phyloP scores from a whole-genome alignment of 176 grass and related monocot genomes.

The Raddia guianensis region DNA sequence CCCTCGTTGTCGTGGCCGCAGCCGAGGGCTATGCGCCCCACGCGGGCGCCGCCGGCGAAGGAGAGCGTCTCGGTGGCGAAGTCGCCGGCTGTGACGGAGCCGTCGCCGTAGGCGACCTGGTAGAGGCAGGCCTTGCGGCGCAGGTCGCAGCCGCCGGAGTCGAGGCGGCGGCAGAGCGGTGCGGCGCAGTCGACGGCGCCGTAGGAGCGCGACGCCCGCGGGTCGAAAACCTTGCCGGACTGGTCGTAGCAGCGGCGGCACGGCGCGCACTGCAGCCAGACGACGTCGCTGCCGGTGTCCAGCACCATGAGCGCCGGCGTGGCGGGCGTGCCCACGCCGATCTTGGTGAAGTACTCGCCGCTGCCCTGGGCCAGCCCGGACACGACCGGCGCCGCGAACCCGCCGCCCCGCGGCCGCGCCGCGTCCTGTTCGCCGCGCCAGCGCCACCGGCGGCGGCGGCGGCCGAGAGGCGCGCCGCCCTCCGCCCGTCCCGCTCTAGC shows the following conservation, averaged over 20 bases:
- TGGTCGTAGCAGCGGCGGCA: constrained; percentile 90
- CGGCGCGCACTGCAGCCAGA: constrained; percentile 89
- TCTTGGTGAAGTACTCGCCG: constrained; percentile 91
- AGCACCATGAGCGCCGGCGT: constrained; percentile 81
- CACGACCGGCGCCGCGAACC: constrained; percentile 60
- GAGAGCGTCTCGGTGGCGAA: constrained; percentile 85
- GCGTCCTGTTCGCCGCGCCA: constrained; percentile 34
- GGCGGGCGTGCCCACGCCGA: constrained; percentile 79
- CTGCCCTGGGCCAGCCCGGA: constrained; percentile 88
- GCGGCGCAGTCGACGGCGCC: constrained; percentile 58
- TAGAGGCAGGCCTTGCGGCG: constrained; percentile 75
- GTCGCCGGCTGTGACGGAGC: constrained; percentile 78
- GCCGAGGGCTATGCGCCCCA: constrained; percentile 67
- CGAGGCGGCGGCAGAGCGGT: constrained; percentile 68
- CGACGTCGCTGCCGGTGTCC: constrained; percentile 90
- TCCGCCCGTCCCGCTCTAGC: constrained; percentile 38
- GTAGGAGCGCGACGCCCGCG: constrained; percentile 71
- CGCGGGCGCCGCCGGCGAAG: constrained; percentile 69
- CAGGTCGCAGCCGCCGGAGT: constrained; percentile 77
- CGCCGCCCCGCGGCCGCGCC: background rate
- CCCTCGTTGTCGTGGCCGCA: constrained; percentile 98
- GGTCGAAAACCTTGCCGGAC: constrained; percentile 74
- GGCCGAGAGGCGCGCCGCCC: constrained; percentile 36
- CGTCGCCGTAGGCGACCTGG: constrained; percentile 94
- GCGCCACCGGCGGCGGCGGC: background rate